These are phyloP conservation scores for Cercophora newfieldiana DNA, from an alignment of 495 filamentous ascomycete genomes.

Conservation along the genomic window DNA sequence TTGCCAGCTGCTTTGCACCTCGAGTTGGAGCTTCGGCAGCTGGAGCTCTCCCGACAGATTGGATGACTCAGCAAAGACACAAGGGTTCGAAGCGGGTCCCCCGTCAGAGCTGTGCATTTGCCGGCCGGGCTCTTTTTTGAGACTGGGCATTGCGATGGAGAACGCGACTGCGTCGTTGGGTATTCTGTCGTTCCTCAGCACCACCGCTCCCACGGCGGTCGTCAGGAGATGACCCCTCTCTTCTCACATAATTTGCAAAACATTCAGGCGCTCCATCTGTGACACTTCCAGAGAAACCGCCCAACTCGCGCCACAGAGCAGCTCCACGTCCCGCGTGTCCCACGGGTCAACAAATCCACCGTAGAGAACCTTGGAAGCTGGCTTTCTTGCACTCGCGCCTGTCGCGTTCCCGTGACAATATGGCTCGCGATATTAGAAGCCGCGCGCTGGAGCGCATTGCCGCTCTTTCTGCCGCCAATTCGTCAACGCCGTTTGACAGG, in stretches of 20 bases:
- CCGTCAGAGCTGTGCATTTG: neutral
- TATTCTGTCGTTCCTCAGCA: too few species aligned
- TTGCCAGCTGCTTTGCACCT: conserved; percentile 22
- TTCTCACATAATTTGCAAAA: neutral
- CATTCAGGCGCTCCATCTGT: neutral
- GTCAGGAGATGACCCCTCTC: neutral
- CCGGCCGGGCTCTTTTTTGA: neutral
- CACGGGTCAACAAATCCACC: too few species aligned
- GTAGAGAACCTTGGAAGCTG: neutral
- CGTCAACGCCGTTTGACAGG: conserved; percentile 51
- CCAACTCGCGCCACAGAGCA: neutral
- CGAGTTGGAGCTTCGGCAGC: neutral
- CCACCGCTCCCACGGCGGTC: neutral
- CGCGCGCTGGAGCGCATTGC: conserved; percentile 73
- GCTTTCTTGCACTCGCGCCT: neutral
- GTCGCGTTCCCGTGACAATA: conserved; percentile 21
- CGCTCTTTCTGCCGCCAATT: conserved; percentile 56
- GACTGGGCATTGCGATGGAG: neutral
- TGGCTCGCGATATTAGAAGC: conserved; percentile 57
- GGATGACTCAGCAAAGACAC: conserved; percentile 32
- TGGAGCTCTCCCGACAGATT: neutral
- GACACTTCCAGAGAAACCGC: neutral
- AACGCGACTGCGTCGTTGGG: neutral
- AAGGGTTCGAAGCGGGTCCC: neutral
- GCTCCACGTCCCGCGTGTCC: neutral